phyloP scores from a whole-genome alignment of 164 flowering plant species.

The Macadamia tetraphylla region DNA sequence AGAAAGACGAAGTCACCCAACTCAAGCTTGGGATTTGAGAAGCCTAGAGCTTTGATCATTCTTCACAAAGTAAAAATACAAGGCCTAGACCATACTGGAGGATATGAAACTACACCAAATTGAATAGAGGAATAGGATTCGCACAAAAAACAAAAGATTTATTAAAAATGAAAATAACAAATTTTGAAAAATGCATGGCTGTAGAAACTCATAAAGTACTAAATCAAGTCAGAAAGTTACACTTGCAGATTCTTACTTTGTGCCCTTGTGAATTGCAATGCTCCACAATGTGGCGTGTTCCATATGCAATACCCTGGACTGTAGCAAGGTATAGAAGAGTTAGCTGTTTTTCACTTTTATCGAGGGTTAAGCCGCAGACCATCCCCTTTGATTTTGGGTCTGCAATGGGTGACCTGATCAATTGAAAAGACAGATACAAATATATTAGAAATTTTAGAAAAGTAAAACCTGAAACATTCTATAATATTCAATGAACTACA shows the following conservation, averaged over 20 bases:
- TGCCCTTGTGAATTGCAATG: slow-evolving; percentile 96
- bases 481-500: neutral
- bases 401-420: slow-evolving; percentile 87
- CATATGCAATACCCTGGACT: slow-evolving; percentile 89
- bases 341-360: slow-evolving; percentile 79
- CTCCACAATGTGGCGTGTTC: slow-evolving; percentile 96
- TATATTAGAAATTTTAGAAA: neutral
- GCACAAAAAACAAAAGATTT: too few species aligned
- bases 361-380: slow-evolving; percentile 77
- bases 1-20: neutral
- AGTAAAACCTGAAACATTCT: slow-evolving; percentile 6
- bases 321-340: slow-evolving; percentile 87
- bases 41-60: too few species aligned
- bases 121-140: too few species aligned
- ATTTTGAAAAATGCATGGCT: too few species aligned
- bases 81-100: too few species aligned
- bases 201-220: too few species aligned
- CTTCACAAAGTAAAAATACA: too few species aligned
- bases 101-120: too few species aligned
- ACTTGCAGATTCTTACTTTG: slow-evolving; percentile 41
- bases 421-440: slow-evolving; percentile 8
- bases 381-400: slow-evolving; percentile 88
- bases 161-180: too few species aligned
- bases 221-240: neutral
- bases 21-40: too few species aligned